A percentile compares a stretch with the other conserved stretches of the same genome.
Evolutionary conservation across 805 yeast genomes (phyloP).

Genomic region (Saccharomycopsis sp.): DNA sequence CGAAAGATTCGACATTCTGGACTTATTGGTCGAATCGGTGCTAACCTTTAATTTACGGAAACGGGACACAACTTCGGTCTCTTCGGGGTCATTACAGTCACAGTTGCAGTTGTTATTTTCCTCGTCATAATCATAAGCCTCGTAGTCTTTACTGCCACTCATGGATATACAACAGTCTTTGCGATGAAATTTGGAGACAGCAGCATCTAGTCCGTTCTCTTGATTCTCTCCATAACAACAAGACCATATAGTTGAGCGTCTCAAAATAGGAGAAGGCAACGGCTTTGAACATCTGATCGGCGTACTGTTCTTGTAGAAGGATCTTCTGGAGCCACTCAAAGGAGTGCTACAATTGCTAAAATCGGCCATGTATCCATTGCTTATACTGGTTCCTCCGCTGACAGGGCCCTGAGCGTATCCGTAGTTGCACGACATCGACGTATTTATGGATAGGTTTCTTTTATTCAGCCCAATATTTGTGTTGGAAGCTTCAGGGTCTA

Average conservation of each 20-base stretch:
- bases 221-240: conserved; percentile 16
- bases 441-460: background rate
- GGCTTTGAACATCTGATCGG: conserved; percentile 17
- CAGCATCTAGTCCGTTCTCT: background rate
- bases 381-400: background rate
- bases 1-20: background rate
- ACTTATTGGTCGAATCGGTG: background rate
- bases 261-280: conserved; percentile 19
- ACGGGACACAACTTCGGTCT: background rate
- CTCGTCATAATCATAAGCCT: background rate
- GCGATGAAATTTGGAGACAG: background rate
- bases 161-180: background rate
- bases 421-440: background rate
- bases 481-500: background rate
- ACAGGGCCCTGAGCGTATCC: background rate
- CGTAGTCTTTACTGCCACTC: too few relatives aligned
- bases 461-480: background rate
- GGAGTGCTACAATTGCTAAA: background rate
- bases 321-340: background rate
- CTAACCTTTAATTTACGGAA: background rate
- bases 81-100: background rate
- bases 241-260: conserved; percentile 17
- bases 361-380: background rate
- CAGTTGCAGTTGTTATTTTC: background rate
- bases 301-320: conserved; percentile 3